phyloP scores from a whole-genome alignment of 192 early-diverging fungal genomes.

The Dissophora ornata region DNA sequence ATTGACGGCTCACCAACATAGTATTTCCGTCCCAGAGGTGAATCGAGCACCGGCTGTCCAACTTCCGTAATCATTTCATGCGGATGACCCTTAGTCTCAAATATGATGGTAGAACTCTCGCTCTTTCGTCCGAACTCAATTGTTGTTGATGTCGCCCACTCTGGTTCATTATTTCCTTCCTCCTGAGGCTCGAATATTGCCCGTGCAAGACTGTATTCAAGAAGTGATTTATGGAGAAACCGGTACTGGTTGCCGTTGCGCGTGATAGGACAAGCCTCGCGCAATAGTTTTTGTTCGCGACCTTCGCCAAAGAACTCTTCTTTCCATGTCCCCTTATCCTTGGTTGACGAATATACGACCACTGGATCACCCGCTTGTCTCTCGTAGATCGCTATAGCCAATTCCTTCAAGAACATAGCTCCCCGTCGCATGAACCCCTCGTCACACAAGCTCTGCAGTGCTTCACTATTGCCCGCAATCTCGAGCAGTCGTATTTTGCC shows the following conservation, averaged over 20 bases:
- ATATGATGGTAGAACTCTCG: no score
- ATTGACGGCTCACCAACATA: no score
- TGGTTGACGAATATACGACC: background rate
- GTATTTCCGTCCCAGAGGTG: no score
- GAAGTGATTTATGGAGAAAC: conserved; percentile 11
- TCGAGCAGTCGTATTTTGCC: background rate
- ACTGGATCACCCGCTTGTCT: conserved; percentile 19
- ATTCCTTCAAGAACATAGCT: conserved; percentile 10
- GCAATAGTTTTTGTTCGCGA: conserved; percentile 12
- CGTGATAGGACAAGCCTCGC: background rate
- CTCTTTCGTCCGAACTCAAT: no score
- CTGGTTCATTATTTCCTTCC: no score
- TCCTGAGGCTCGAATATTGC: conserved; percentile 22
- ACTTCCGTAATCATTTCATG: no score
- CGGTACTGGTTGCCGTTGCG: conserved; percentile 4
- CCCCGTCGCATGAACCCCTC: conserved; percentile 15
- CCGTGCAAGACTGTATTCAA: conserved; percentile 6
- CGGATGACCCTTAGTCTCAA: no score
- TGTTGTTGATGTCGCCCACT: no score
- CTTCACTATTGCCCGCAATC: no score
- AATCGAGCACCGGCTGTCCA: no score
- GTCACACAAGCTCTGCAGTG: conserved; percentile 1
- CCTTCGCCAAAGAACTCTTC: conserved; percentile 10
- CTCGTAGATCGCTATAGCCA: conserved; percentile 21
- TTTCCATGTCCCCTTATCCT: conserved; percentile 8